These are phyloP conservation scores for Porodaedalea pini DNA, from an alignment of 1,284 basidiomycete species.

Conservation along the genomic window DNA sequence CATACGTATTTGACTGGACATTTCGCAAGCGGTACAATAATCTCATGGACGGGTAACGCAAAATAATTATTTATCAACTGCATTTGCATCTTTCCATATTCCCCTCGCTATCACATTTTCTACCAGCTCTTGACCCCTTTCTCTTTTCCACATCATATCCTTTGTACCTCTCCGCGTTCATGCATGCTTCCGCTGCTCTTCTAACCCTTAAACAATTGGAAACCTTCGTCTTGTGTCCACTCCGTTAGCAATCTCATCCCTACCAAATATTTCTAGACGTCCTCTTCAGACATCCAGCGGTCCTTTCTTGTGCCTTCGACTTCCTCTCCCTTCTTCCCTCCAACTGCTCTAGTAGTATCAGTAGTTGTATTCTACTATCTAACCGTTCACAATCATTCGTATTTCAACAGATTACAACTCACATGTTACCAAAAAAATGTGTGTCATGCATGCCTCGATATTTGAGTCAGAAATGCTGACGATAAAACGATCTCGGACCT, in stretches of 20 bases:
- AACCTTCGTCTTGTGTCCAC: neutral
- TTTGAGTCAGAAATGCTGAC: neutral
- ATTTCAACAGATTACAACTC: neutral
- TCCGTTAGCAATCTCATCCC: too few species aligned
- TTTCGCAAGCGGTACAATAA: neutral
- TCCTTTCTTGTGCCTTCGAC: neutral
- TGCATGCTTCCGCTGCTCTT: neutral
- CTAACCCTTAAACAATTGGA: neutral
- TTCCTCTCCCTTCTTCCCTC: neutral
- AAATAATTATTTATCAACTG: constrained; percentile 9
- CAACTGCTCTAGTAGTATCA: neutral
- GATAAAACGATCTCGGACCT: too few species aligned
- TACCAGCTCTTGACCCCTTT: neutral
- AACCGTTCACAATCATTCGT: neutral
- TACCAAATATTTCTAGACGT: too few species aligned
- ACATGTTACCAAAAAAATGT: neutral
- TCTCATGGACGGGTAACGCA: neutral
- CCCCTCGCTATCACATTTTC: neutral
- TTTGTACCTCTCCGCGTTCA: neutral
- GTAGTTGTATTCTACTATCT: neutral
- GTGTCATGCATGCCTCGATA: neutral
- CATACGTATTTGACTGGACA: neutral
- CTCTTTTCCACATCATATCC: neutral
- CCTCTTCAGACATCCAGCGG: too few species aligned
- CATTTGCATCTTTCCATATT: constrained; percentile 7